Percentiles rank a stretch among this genome's conserved stretches.
Evolutionary conservation across 2,329 filamentous ascomycete genomes (phyloP).

Genomic region (Neonectria magnoliae): DNA sequence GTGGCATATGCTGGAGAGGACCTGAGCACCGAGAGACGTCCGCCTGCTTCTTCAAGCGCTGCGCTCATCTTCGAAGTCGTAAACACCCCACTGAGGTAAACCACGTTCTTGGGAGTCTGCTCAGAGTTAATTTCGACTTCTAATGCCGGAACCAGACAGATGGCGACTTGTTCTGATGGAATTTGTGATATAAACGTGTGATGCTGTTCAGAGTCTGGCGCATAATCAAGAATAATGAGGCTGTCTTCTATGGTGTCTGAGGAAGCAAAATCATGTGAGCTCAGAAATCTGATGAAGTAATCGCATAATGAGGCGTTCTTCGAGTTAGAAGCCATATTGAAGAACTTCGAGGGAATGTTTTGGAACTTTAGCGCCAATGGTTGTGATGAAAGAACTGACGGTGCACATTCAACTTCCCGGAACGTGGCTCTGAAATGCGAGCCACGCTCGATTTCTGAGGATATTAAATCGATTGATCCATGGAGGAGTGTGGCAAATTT

Average conservation of each 20-base stretch:
- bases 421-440: constrained; percentile 51
- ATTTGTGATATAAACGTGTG: constrained; percentile 6
- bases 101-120: constrained; percentile 9
- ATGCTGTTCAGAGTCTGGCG: constrained; percentile 10
- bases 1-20: rapidly evolving
- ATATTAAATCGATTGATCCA: constrained; percentile 50
- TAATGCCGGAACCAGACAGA: constrained; percentile 29
- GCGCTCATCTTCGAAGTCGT: constrained; percentile 10
- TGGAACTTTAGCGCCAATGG: background rate
- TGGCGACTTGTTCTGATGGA: constrained; percentile 12
- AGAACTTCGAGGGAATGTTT: constrained; percentile 20
- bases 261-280: constrained; percentile 4
- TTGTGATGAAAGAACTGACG: background rate
- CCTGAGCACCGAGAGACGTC: background rate
- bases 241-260: constrained; percentile 12
- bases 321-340: background rate
- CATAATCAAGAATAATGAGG: constrained; percentile 30
- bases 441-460: constrained; percentile 47
- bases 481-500: constrained; percentile 53
- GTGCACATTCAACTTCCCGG: constrained; percentile 10
- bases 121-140: background rate
- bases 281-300: constrained; percentile 19
- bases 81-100: constrained; percentile 31
- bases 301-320: background rate
- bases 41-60: constrained; percentile 29